Evolutionary conservation across 768 basidiomycete species (phyloP), one percentile per base, ranked within the genome.

Genomic region (Termitomyces sp.): DNA sequence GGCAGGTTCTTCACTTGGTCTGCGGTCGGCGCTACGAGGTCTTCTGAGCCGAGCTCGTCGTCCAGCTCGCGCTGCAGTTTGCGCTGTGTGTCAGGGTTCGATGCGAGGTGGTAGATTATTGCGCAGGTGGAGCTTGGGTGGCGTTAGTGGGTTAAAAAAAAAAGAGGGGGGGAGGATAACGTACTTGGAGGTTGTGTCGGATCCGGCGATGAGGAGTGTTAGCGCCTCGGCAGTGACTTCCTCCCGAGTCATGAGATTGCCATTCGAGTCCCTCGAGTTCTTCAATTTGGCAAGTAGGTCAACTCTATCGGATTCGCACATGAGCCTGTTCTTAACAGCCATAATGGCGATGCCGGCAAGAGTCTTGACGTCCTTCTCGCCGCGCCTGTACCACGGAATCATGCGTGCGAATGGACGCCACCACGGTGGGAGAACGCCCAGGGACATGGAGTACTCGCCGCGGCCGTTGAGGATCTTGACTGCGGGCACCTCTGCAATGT

Each of bases 121-220:
- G 93, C 93, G 65, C 92, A 94, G 5, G 91, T 91, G 18, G 93
- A 94, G 75, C 91, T 93, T 22, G 42, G 22, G 42, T 59, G 49
- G 24, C 3, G 22, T 55, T 8, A 42, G 41, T 42, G 9, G 0
- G n/a, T 1, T 18, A 1, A 5, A 0, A 0, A 47, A 27, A 11
- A 4, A 34, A 24, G 37, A 4, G 8, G 31, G 24, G 24, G 18
- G 6, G 37, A 18, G 11, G 2, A 27, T 27, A 22, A 68, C 86
- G 60, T 64, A 92, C 91, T 96, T 97, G 48, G 93, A 94, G 0
- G 95, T 96, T 1, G 94, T 97, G 66, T 97, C 94, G 4, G 88
- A 90, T 1, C 93, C 93, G 6, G 92, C 92, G 62, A 95, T 93
- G 18, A 95, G 79, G 50, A 93, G 83, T 0, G 93, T 93, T 20